phyloP scores from a whole-genome alignment of 257 asterid species.

The Solanum lycopersicoides region DNA sequence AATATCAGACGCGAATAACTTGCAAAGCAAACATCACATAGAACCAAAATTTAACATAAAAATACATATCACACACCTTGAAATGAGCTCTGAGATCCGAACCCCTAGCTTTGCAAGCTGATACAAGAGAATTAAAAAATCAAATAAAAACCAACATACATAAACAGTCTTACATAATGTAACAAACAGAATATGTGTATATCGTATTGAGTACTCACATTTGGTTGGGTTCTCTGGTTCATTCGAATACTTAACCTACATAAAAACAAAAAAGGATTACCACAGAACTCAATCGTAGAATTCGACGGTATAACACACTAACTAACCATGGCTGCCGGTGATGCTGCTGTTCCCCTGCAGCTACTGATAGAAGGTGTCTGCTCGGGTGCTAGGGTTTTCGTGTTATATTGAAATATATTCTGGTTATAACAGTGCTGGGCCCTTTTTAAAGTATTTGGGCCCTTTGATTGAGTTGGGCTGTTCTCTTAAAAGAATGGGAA shows the following conservation, averaged over 20 bases:
- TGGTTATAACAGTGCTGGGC: not conserved
- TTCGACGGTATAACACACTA: not conserved
- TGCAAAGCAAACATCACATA: not conserved
- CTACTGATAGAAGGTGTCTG: not conserved
- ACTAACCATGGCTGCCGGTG: not conserved
- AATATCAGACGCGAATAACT: not conserved
- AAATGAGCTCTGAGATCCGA: slow-evolving; percentile 68
- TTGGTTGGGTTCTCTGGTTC: slow-evolving; percentile 69
- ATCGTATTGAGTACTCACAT: slow-evolving; percentile 22
- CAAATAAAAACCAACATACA: not conserved
- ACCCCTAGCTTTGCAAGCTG: slow-evolving; percentile 91
- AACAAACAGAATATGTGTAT: not conserved
- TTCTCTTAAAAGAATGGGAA: not conserved
- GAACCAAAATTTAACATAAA: not conserved
- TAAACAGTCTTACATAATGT: not conserved
- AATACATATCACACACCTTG: slow-evolving; percentile 29
- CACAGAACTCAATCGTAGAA: not conserved
- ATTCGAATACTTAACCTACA: slow-evolving; percentile 67
- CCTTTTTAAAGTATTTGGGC: not conserved
- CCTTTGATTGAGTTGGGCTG: not conserved
- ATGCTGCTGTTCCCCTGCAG: not conserved
- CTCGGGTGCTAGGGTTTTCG: not conserved
- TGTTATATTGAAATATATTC: not conserved
- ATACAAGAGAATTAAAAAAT: not conserved
- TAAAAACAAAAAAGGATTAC: not conserved